phyloP scores from a whole-genome alignment of 1,284 basidiomycete genomes.

The Sanghuangporus sanghuang region DNA sequence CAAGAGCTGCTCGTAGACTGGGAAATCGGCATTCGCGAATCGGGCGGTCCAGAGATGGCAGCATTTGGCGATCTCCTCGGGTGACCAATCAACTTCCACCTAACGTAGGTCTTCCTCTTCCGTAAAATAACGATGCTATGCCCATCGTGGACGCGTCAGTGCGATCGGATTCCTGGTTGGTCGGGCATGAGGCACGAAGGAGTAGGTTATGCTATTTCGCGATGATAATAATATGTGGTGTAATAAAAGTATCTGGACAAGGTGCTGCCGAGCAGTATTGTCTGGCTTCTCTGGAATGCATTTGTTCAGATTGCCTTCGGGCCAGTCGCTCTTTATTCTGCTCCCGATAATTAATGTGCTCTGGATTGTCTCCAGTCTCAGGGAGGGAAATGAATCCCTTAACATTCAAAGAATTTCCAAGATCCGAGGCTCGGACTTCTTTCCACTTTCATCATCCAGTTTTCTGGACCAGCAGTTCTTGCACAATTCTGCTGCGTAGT shows the following conservation, averaged over 20 bases:
- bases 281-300: neutral
- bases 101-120: neutral
- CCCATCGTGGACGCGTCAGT: neutral
- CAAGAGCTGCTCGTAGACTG: conserved; percentile 42
- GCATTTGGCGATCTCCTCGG: conserved; percentile 61
- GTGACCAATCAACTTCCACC: neutral
- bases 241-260: neutral
- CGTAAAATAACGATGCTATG: neutral
- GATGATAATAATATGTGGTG: neutral
- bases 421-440: too few relatives aligned
- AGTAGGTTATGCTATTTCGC: neutral
- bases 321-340: neutral
- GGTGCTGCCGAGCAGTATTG: neutral
- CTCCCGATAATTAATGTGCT: neutral
- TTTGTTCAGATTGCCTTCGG: neutral
- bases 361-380: too few relatives aligned
- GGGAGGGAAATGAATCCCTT: too few relatives aligned
- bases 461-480: too few relatives aligned
- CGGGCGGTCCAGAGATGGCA: conserved; percentile 69
- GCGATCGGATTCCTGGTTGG: neutral
- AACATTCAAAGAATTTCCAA: too few relatives aligned
- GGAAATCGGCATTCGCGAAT: conserved; percentile 77
- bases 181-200: neutral
- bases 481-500: too few relatives aligned
- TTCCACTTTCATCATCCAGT: too few relatives aligned